These are phyloP conservation scores for Fibroporia radiculosa DNA, from an alignment of 768 basidiomycete species.

Conservation along the genomic window DNA sequence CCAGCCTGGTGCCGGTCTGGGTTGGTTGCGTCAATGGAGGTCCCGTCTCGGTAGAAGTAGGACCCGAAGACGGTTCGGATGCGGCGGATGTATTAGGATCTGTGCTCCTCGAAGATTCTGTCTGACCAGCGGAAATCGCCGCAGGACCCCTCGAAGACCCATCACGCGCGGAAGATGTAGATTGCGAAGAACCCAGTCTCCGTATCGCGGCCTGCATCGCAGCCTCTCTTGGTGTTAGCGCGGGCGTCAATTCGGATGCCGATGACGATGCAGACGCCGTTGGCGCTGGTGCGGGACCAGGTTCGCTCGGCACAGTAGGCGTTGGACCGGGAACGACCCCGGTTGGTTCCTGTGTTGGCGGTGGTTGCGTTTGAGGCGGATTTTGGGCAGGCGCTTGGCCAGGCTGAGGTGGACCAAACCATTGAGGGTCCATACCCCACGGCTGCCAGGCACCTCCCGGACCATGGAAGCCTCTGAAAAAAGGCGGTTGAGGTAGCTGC, in stretches of 20 bases:
- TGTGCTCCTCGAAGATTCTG: too few species aligned
- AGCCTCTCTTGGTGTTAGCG: conserved; percentile 41
- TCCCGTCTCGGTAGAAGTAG: conserved; percentile 6
- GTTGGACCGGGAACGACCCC: not conserved
- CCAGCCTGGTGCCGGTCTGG: conserved; percentile 8
- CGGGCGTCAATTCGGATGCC: conserved; percentile 14
- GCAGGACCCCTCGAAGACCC: too few species aligned
- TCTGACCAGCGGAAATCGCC: too few species aligned
- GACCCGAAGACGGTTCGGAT: conserved; percentile 4
- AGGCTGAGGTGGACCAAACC: conserved; percentile 15
- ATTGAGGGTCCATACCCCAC: conserved; percentile 41
- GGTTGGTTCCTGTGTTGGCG: conserved; percentile 3
- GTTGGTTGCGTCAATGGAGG: not conserved
- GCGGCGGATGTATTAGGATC: too few species aligned
- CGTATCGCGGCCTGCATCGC: conserved; percentile 65
- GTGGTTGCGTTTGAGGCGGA: conserved; percentile 12
- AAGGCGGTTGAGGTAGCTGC: conserved; percentile 28
- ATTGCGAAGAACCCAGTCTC: conserved; percentile 27
- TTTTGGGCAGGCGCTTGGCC: conserved; percentile 11
- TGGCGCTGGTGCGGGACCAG: not conserved
- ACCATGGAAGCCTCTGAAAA: conserved; percentile 54
- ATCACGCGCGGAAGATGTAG: conserved; percentile 1
- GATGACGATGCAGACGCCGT: conserved; percentile 12
- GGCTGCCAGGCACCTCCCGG: conserved; percentile 60
- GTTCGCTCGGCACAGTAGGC: not conserved